A percentile compares a stretch with the other conserved stretches of the same genome.
Evolutionary conservation across 148 eudicot genomes (phyloP).

Genomic region (Linanthus parryae): DNA sequence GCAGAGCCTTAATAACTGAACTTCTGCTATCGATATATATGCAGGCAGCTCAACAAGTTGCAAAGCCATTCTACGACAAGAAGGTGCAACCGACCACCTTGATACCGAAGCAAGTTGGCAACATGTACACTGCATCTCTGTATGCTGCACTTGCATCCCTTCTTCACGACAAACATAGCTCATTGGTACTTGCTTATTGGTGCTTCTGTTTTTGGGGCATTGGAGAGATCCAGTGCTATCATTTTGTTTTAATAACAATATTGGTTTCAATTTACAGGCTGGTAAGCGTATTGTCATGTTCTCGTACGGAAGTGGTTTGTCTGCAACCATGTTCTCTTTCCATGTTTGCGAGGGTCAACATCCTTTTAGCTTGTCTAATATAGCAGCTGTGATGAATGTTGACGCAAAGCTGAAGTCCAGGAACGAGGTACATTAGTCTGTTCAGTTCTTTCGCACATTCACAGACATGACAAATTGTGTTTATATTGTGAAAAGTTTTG

Average conservation of each 20-base stretch:
- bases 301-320: constrained; percentile 77
- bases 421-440: constrained; percentile 47
- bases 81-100: constrained; percentile 82
- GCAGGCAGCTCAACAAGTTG: constrained; percentile 78
- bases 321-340: constrained; percentile 80
- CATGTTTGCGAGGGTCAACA: constrained; percentile 44
- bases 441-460: background rate
- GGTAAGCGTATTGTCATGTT: constrained; percentile 69
- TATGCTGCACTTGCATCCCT: constrained; percentile 88
- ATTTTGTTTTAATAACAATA: too few species aligned
- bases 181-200: too few species aligned
- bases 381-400: constrained; percentile 54
- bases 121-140: constrained; percentile 93
- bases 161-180: constrained; percentile 79
- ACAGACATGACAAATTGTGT: too few species aligned
- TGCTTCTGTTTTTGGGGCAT: too few species aligned
- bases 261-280: too few species aligned
- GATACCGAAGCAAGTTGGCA: constrained; percentile 90
- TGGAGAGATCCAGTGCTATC: too few species aligned
- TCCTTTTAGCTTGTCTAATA: constrained; percentile 70
- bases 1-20: too few species aligned
- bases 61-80: constrained; percentile 66
- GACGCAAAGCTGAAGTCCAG: constrained; percentile 62
- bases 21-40: background rate
- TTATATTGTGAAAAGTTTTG: too few species aligned